These are phyloP conservation scores for Auricularia heimuer DNA, from an alignment of 768 basidiomycete genomes.

Conservation along the genomic window DNA sequence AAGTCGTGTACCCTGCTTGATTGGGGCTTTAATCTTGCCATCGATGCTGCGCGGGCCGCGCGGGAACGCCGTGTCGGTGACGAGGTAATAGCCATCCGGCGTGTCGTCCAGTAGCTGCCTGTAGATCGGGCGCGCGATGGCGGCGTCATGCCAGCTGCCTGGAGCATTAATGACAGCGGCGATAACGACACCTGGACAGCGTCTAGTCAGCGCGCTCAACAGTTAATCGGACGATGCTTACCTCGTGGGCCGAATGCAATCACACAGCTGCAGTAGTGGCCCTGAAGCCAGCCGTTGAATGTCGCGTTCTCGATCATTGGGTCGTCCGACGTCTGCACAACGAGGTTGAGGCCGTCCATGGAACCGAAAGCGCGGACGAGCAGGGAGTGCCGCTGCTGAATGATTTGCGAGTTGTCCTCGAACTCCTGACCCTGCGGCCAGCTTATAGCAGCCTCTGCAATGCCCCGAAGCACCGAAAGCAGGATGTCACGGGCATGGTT, in stretches of 20 bases:
- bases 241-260: conserved; percentile 27
- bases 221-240: conserved; percentile 2
- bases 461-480: conserved; percentile 17
- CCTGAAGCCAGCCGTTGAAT: conserved; percentile 35
- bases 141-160: background rate
- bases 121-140: background rate
- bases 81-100: background rate
- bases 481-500: conserved; percentile 25
- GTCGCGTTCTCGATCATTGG: conserved; percentile 35
- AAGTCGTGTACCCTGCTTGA: conserved; percentile 24
- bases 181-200: background rate
- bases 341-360: conserved; percentile 34
- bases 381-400: conserved; percentile 20
- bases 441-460: conserved; percentile 21
- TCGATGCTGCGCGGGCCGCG: conserved; percentile 16
- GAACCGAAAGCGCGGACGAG: conserved; percentile 31
- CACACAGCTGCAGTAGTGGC: conserved; percentile 31
- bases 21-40: conserved; percentile 27
- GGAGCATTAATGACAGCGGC: background rate
- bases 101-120: background rate
- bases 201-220: background rate
- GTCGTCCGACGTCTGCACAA: conserved; percentile 28
- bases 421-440: conserved; percentile 24
- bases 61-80: background rate
- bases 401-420: conserved; percentile 18